Percentiles rank a stretch among this genome's conserved stretches.
Evolutionary conservation across 805 yeast species (phyloP).

Genomic region (Kodamaea restingae): DNA sequence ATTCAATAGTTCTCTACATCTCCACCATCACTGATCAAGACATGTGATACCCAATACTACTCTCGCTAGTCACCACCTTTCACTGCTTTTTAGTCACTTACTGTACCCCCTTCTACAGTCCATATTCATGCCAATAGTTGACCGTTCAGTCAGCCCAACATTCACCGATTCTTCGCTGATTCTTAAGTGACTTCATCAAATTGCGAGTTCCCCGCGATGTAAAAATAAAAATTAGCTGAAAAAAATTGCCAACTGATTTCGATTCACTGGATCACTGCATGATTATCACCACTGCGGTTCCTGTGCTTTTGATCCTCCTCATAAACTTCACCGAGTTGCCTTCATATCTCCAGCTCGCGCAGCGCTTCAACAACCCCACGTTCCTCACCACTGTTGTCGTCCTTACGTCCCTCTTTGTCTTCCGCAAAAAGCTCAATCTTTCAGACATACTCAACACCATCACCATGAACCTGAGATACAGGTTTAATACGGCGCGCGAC

Average conservation of each 20-base stretch:
- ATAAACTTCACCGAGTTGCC: constrained; percentile 5
- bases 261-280: constrained; percentile 5
- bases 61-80: no score
- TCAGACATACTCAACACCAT: constrained; percentile 6
- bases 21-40: no score
- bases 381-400: constrained; percentile 7
- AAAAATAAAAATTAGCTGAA: no score
- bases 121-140: no score
- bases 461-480: constrained; percentile 10
- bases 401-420: constrained; percentile 1
- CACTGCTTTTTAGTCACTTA: no score
- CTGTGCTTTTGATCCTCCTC: background rate
- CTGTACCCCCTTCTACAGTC: no score
- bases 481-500: constrained; percentile 9
- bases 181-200: no score
- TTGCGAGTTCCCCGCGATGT: no score
- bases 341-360: constrained; percentile 3
- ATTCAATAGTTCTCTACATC: no score
- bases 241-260: background rate
- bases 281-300: constrained; percentile 1
- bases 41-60: no score
- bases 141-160: no score
- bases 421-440: constrained; percentile 3
- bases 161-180: no score
- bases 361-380: constrained; percentile 5